Conservation (phyloP, 495 filamentous ascomycete genomes). For the Oidiodendron maius region DNA sequence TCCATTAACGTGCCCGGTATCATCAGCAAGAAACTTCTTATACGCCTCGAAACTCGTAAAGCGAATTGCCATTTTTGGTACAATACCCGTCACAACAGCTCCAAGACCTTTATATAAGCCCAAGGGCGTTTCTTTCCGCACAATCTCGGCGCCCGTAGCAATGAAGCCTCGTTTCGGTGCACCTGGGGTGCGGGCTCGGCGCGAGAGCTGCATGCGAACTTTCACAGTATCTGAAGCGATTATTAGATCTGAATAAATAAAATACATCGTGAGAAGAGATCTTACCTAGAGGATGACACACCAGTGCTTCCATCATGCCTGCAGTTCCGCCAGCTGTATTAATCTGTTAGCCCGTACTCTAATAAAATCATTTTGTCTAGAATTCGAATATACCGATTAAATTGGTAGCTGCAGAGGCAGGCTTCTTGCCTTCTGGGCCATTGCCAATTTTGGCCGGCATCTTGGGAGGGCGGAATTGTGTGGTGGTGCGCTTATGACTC, state of each 20-base stretch:
- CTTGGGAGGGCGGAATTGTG: conserved; percentile 5
- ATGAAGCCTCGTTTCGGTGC: conserved; percentile 81
- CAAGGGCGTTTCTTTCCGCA: conserved; percentile 80
- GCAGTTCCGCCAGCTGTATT: conserved; percentile 86
- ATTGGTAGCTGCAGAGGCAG: conserved; percentile 83
- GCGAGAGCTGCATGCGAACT: conserved; percentile 98
- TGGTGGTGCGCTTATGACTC: too few relatives aligned
- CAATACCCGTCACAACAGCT: conserved; percentile 91
- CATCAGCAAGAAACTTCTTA: conserved; percentile 72
- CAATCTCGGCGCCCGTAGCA: conserved; percentile 79
- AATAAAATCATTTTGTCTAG: neutral
- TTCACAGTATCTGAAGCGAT: conserved; percentile 76
- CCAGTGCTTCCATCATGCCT: conserved; percentile 98
- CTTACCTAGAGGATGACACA: conserved; percentile 90
- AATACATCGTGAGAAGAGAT: conserved; percentile 5
- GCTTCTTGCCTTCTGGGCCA: conserved; percentile 66
- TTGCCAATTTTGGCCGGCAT: conserved; percentile 62
- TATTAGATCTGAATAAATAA: neutral
- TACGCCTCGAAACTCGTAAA: conserved; percentile 98
- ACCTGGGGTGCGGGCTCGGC: conserved; percentile 75
- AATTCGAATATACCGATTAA: conserved; percentile 66
- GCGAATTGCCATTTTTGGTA: conserved; percentile 99
- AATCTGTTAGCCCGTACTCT: conserved; percentile 26
- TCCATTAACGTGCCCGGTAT: conserved; percentile 64
- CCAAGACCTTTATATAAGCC: conserved; percentile 96